Evolutionary conservation across 2,329 filamentous ascomycete genomes (phyloP), one percentile per base, ranked within the genome.

Genomic region (Sporothrix schenckii): DNA sequence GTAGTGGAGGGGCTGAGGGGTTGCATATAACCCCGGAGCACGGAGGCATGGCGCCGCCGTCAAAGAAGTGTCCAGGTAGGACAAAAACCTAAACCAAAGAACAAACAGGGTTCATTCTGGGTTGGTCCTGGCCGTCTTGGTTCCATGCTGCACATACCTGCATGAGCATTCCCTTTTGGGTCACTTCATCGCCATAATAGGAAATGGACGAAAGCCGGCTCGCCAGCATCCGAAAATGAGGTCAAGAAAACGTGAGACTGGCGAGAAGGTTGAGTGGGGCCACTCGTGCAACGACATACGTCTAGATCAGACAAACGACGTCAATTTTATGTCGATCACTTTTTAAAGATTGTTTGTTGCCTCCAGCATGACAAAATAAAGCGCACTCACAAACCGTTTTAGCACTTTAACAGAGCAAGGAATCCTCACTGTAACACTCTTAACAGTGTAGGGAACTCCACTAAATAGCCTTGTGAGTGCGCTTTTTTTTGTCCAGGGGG

Each of bases 241-340:
- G 5, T 14, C 13, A 58, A 30, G 27, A 39, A 39, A 41, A 41
- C 16, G 54, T n/a, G 54, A 39, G 54, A 41, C 54, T 13, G 30
- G 30, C 10, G 27, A 30, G 58, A 61, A 30, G 3, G 24, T 3
- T 27, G 5, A 16, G 58, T 63, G 58, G 58, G 24, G 39, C n/a
- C 58, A 16, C 21, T 34, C n/a, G 58, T 63, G 39, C 58, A 39
- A 19, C 39, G 41, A 27, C 11, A 47, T 27, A 39, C 10, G n/a
- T 47, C 58, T 61, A 39, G 39, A 63, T 47, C 21, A 63, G 21
- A 47, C 9, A 50, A 50, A 34, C 60, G 61, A 65, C 61, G 61
- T 65, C 61, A 65, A 50, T 50, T 24, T 24, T 21, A n/a, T 47
- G 16, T 2, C 11, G 54, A 58, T 41, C 54, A 30, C 30, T 14